Evolutionary conservation across 352 stramenopile genomes (phyloP).

Genomic region (Phytophthora aleatoria): DNA sequence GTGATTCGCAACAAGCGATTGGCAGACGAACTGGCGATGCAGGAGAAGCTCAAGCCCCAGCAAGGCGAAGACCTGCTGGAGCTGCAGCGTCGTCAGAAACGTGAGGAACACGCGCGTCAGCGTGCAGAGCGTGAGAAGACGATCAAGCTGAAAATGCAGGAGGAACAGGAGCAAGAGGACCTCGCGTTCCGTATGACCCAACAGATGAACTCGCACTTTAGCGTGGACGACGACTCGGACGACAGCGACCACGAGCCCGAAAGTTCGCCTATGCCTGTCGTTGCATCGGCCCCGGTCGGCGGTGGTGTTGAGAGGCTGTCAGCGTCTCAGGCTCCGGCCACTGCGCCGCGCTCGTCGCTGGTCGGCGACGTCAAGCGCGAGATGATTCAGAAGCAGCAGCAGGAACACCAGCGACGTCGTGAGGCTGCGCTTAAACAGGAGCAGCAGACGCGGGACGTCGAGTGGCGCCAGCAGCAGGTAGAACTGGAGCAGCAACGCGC

Average conservation of each 20-base stretch:
- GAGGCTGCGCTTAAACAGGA: conserved; percentile 65
- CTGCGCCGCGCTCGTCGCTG: conserved; percentile 55
- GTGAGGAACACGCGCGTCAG: conserved; percentile 69
- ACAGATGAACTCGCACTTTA: conserved; percentile 44
- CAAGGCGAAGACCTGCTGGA: conserved; percentile 56
- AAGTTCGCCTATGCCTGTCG: conserved; percentile 23
- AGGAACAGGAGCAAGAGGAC: conserved; percentile 47
- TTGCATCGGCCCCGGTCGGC: conserved; percentile 18
- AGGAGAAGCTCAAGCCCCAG: conserved; percentile 36
- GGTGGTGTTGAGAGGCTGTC: conserved; percentile 4
- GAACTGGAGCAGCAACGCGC: conserved; percentile 31
- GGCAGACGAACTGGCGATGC: conserved; percentile 35
- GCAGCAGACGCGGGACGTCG: conserved; percentile 31
- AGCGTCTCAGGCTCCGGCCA: conserved; percentile 9
- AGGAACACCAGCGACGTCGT: conserved; percentile 63
- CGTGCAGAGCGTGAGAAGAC: conserved; percentile 51
- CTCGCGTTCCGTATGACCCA: conserved; percentile 44
- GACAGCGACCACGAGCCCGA: conserved; percentile 37
- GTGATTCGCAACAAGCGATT: conserved; percentile 33
- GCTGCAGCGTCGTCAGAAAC: conserved; percentile 70
- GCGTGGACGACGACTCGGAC: conserved; percentile 42
- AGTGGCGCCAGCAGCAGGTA: conserved; percentile 35
- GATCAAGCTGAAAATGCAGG: conserved; percentile 34
- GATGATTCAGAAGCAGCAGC: conserved; percentile 68
- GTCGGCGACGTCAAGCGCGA: conserved; percentile 73